phyloP scores from a whole-genome alignment of 2,329 filamentous ascomycete species.

The Ustilaginoidea virens region DNA sequence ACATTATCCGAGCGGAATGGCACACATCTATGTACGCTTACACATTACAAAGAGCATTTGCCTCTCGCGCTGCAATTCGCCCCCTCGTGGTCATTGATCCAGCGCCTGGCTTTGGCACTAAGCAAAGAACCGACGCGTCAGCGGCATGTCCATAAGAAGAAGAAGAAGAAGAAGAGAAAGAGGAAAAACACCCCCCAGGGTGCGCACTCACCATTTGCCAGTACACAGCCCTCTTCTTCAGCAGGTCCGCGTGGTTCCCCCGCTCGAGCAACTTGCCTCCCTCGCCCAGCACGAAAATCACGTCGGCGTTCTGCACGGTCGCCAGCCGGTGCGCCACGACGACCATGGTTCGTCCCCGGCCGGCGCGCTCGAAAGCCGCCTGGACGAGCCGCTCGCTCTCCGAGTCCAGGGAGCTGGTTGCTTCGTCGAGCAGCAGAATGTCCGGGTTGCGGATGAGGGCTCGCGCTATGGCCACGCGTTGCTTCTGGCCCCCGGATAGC shows the following conservation, averaged over 20 bases:
- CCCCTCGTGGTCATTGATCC: conserved; percentile 33
- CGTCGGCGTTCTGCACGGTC: conserved; percentile 63
- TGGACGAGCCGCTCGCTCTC: conserved; percentile 49
- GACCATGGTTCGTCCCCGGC: conserved; percentile 47
- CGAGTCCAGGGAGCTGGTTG: conserved; percentile 53
- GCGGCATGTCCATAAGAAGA: neutral
- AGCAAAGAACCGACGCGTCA: neutral
- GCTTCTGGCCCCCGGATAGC: conserved; percentile 57
- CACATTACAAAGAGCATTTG: neutral
- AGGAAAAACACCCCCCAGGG: no score
- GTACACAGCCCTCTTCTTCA: conserved; percentile 36
- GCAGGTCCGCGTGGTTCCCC: conserved; percentile 34
- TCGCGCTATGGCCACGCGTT: conserved; percentile 54
- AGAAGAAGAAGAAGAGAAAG: neutral
- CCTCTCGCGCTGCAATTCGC: no score
- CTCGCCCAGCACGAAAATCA: conserved; percentile 65
- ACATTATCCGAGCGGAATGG: no score
- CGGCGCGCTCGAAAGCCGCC: conserved; percentile 49
- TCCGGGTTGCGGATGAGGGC: conserved; percentile 51
- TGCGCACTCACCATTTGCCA: conserved; percentile 45
- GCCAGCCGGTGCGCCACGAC: conserved; percentile 65
- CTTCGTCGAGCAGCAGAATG: conserved; percentile 56
- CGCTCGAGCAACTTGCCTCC: conserved; percentile 39
- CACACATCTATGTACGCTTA: no score
- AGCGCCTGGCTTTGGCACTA: conserved; percentile 45